These are phyloP conservation scores for Fusarium redolens DNA, from an alignment of 2,329 filamentous ascomycete genomes.

Conservation along the genomic window DNA sequence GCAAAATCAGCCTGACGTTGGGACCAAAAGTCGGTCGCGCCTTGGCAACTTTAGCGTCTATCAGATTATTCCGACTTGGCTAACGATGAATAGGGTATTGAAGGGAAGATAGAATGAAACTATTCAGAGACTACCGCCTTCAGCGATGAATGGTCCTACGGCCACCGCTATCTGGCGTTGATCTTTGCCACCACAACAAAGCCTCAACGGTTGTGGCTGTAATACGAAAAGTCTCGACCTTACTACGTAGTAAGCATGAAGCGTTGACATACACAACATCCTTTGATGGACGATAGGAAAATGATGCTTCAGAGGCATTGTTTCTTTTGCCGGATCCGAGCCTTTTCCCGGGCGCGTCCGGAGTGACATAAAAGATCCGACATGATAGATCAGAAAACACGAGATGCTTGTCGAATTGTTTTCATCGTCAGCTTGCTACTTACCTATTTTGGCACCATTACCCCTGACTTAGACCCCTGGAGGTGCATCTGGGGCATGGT, in stretches of 20 bases:
- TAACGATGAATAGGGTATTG: neutral
- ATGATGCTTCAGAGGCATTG: slow-evolving; percentile 1
- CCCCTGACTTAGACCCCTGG: slow-evolving; percentile 41
- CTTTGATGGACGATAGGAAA: neutral
- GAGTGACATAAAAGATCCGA: slow-evolving; percentile 21
- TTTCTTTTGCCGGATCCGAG: slow-evolving; percentile 28
- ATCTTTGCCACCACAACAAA: slow-evolving; percentile 14
- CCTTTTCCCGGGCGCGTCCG: slow-evolving; percentile 1
- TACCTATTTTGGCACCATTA: slow-evolving; percentile 27
- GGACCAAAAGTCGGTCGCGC: slow-evolving; percentile 15
- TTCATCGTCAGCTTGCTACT: slow-evolving; percentile 8
- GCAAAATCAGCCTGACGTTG: slow-evolving; percentile 16
- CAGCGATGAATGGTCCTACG: slow-evolving; percentile 1
- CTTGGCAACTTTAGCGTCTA: slow-evolving; percentile 23
- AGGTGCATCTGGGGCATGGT: slow-evolving; percentile 28
- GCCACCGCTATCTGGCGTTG: neutral
- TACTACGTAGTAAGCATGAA: neutral
- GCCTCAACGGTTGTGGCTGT: slow-evolving; percentile 37
- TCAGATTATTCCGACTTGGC: neutral
- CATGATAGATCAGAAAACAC: slow-evolving; percentile 9
- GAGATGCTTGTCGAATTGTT: slow-evolving; percentile 4
- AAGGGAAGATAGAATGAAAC: neutral
- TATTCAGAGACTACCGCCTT: slow-evolving; percentile 19
- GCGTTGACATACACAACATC: neutral
- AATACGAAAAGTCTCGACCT: slow-evolving; percentile 24